phyloP scores from a whole-genome alignment of 192 early-diverging fungal species.

The Fimicolochytrium jonesii region DNA sequence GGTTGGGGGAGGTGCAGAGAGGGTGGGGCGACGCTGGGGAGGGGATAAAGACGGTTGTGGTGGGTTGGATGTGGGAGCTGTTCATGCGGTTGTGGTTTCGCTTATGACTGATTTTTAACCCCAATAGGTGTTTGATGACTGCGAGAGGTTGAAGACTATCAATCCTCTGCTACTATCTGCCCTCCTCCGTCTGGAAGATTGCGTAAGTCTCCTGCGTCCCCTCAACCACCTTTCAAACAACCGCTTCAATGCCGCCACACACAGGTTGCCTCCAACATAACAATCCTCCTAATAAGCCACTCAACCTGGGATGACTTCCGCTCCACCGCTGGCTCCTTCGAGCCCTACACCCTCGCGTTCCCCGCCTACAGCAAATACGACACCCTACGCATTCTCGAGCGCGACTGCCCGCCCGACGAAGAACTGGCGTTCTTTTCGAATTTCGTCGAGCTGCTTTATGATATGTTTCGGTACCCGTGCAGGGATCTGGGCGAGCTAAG shows the following conservation, averaged over 20 bases:
- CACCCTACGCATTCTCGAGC: slow-evolving; percentile 63
- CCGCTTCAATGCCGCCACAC: too few species aligned
- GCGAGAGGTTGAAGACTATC: too few species aligned
- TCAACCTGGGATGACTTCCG: slow-evolving; percentile 79
- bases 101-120: too few species aligned
- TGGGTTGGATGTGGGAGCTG: too few species aligned
- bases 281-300: slow-evolving; percentile 69
- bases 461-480: slow-evolving; percentile 75
- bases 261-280: too few species aligned
- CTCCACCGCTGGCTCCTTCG: slow-evolving; percentile 51
- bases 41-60: neutral
- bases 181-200: slow-evolving; percentile 66
- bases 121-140: too few species aligned
- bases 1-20: slow-evolving; percentile 9
- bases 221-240: too few species aligned
- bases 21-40: neutral
- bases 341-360: slow-evolving; percentile 67
- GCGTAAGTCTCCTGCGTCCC: too few species aligned
- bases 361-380: slow-evolving; percentile 71
- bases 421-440: slow-evolving; percentile 59
- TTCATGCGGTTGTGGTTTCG: too few species aligned
- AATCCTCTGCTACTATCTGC: slow-evolving; percentile 69
- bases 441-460: slow-evolving; percentile 78
- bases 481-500: slow-evolving; percentile 83
- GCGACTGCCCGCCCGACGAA: slow-evolving; percentile 62